Evolutionary conservation across 805 yeast genomes (phyloP), one percentile per base, ranked within the genome.

Genomic region (Sugiyamaella valdiviana): DNA sequence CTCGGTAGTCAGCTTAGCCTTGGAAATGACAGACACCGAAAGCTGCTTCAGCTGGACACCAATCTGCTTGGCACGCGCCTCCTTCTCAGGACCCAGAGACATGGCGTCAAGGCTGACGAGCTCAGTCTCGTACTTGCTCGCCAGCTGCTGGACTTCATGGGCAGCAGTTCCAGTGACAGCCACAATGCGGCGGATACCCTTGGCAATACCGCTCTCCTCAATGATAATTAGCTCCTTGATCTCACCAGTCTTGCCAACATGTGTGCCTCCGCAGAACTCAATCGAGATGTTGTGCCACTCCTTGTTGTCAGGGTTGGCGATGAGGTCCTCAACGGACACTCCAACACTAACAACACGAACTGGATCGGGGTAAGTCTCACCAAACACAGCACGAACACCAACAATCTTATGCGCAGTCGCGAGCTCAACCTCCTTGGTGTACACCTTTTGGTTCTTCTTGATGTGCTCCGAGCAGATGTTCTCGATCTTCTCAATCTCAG

Each of bases 181-280:
- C 50, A 93, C 96, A 65, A 93, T 85, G 76, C 99, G 87, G 72
- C 99, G 82, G 54, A 89, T 88, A 70, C 99, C 99, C 73, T 93
- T 93, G 52, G 99, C 98, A 67, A 93, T 93, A 70, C 99, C 98
- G 55, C 87, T 79, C 71, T 93, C 99, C 74, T 93, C 99, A 54
- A 84, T 73, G 47, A 93, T 78, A 32, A 93, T 86, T 56, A 93
- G 78, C 57, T 86, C 91, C 67, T 89, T 89, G 65, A 93, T 93
- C 52, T 91, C 98, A 52, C 91, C 85, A 16, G 98, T 91, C 69
- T 85, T 83, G 44, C 79, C 76, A 57, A 93, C 96, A 63, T 93
- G 99, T 10, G 99, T 93, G 71, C 99, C 99, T 71, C 99, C 99
- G 72, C 99, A 93, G 76, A 93, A 93, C 72, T 93, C 99, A 57